Base-by-base conservation (phyloP, 2,329 filamentous ascomycete genomes). In the Exserohilum rostratum region DNA sequence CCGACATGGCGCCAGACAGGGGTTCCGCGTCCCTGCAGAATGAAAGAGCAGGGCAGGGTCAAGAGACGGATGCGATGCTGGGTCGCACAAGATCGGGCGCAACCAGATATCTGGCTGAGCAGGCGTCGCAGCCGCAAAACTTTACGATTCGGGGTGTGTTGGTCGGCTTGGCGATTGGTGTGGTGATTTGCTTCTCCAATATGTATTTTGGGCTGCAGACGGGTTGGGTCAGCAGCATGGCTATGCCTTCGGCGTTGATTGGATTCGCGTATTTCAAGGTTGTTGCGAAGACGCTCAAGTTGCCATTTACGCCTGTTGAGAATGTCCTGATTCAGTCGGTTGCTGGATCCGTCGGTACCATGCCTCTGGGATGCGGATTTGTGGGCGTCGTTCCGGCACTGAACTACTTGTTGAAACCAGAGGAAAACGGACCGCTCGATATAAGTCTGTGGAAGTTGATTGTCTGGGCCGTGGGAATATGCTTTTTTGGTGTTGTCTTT, bases 181-280 rank as follows among this genome's bases (percentile, higher is more conserved):
- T 95, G 4, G 81, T 98, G 50, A 96, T 98, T 69, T 95, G 90
- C 71, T 96, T 96, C 74, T 96, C 91, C 47, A 99, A 99, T 73
- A 97, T 96, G 81, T 99, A 98, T 76, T 99, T 99, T 73, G 95
- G 95, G n/a, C 81, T 99, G 29, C 95, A 98, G 78, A 96, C 91
- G 25, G 87, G 87, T 61, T 90, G 87, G 87, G 85, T 90, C 33
- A 86, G 88, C 68, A 90, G 91, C 64, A 98, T 99, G 95, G 90
- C 91, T 13, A 97, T 99, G 92, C 95, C 95, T 0, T 90, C 92
- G 1, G 95, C 92, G 18, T 80, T 99, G 55, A 91, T 99, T 70
- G 93, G 95, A 2, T 98, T 97, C 72, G 93, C 92, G 10, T 89
- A 96, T 65, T 99, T 99, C 82, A 91, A 90, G 68, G 83, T 88